A percentile compares a stretch with the other conserved stretches of the same genome.
These are phyloP conservation scores for Adenanthera pavonina DNA, from an alignment of 306 rosid genomes.

Conservation along the genomic window DNA sequence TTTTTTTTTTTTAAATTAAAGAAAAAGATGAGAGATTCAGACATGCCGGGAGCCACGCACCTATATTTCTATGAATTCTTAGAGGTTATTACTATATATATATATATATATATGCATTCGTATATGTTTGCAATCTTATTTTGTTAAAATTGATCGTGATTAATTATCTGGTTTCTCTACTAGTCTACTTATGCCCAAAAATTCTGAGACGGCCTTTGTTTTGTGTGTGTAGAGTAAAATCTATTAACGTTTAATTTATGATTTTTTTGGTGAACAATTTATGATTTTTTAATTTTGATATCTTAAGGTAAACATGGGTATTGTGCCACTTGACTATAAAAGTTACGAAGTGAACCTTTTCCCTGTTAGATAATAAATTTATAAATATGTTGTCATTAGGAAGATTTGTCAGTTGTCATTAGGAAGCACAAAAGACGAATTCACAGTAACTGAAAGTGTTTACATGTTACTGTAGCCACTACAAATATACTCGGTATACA, in stretches of 20 bases:
- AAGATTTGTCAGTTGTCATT: not conserved
- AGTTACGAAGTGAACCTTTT: not conserved
- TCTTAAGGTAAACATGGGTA: not conserved
- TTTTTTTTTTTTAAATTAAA: too few species aligned
- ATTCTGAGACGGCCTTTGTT: too few species aligned
- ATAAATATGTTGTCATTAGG: too few species aligned
- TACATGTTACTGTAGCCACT: not conserved
- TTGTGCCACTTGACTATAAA: not conserved
- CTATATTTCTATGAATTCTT: not conserved
- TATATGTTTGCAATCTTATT: not conserved
- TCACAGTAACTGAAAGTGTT: not conserved
- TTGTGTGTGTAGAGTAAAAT: too few species aligned
- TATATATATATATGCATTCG: not conserved
- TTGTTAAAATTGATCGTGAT: not conserved
- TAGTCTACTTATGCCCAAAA: too few species aligned
- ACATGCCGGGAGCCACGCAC: too few species aligned
- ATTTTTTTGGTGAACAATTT: too few species aligned
- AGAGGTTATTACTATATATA: not conserved
- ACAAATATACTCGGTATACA: not conserved
- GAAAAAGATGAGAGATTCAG: too few species aligned
- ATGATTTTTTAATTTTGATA: too few species aligned
- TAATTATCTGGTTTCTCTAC: not conserved
- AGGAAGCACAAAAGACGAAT: not conserved
- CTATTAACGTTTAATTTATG: too few species aligned
- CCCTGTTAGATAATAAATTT: not conserved